These are phyloP conservation scores for Pseudoscleropodium purum DNA, from an alignment of 225 moss, liverwort and hornwort species.

Conservation along the genomic window DNA sequence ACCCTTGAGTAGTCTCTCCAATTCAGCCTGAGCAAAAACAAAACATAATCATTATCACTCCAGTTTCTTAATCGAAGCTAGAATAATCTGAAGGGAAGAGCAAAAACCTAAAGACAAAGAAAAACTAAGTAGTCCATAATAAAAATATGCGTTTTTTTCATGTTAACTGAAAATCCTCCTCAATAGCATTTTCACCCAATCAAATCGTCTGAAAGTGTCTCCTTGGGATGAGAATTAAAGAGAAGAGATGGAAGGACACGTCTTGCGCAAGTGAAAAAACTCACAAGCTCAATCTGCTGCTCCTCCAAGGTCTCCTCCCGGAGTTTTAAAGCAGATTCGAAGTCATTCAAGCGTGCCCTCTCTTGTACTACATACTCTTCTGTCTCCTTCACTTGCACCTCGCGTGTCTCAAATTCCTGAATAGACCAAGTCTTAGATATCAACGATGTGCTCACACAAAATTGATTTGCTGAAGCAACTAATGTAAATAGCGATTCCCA, in stretches of 20 bases:
- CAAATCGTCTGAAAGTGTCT: neutral
- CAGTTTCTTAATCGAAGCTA: neutral
- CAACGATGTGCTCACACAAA: neutral
- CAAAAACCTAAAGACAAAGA: neutral
- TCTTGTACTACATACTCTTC: conserved; percentile 54
- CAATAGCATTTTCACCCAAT: neutral
- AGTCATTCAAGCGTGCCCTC: conserved; percentile 67
- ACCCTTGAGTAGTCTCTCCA: conserved; percentile 45
- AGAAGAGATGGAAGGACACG: neutral
- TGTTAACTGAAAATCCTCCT: neutral
- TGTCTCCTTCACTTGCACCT: conserved; percentile 46
- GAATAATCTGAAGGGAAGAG: neutral
- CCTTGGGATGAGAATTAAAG: neutral
- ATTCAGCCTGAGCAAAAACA: conserved; percentile 32
- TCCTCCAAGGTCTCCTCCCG: conserved; percentile 72
- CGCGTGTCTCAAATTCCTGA: conserved; percentile 58
- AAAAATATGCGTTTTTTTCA: neutral
- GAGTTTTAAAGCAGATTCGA: conserved; percentile 66
- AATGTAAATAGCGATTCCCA: neutral
- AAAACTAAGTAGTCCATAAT: neutral
- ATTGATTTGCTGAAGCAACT: neutral
- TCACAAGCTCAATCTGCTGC: conserved; percentile 80
- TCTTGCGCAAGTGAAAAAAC: neutral
- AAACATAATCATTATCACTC: neutral
- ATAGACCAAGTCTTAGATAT: neutral